A percentile compares a stretch with the other conserved stretches of the same genome.
Evolutionary conservation across 192 early-diverging fungal species (phyloP).

Genomic region (Coemansia furcata): DNA sequence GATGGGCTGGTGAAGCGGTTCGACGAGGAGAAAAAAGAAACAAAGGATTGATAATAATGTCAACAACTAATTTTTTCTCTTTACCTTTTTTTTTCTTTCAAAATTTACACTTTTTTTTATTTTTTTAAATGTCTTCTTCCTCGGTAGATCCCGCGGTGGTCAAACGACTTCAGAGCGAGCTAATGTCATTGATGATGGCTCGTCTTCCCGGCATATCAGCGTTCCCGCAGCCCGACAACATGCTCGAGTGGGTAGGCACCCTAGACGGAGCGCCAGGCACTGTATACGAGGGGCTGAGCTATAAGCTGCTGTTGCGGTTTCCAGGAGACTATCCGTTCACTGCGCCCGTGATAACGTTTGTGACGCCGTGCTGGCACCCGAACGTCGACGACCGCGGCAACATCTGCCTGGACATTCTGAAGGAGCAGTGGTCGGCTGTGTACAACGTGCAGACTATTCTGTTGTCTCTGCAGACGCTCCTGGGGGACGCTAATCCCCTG

Average conservation of each 20-base stretch:
- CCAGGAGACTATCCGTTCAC: constrained; percentile 79
- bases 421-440: constrained; percentile 92
- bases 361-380: constrained; percentile 91
- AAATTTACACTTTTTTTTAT: neutral
- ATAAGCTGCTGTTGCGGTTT: constrained; percentile 76
- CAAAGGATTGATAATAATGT: neutral
- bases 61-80: neutral
- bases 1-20: constrained; percentile 18
- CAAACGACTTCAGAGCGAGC: constrained; percentile 58
- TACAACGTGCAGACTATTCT: constrained; percentile 97
- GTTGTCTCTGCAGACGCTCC: constrained; percentile 87
- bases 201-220: constrained; percentile 61
- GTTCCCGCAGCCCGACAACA: constrained; percentile 64
- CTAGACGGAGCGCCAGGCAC: constrained; percentile 89
- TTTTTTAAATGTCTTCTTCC: constrained; percentile 15
- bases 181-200: constrained; percentile 67
- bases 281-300: constrained; percentile 91
- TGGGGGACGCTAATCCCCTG: constrained; percentile 89
- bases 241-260: constrained; percentile 80
- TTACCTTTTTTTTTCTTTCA: neutral
- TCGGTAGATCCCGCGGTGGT: constrained; percentile 32
- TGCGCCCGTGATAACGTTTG: constrained; percentile 91
- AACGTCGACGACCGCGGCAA: constrained; percentile 90
- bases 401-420: constrained; percentile 93
- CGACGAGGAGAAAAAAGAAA: neutral